Base-by-base conservation (phyloP, 768 basidiomycete genomes). In the Auriscalpium microsporum region DNA sequence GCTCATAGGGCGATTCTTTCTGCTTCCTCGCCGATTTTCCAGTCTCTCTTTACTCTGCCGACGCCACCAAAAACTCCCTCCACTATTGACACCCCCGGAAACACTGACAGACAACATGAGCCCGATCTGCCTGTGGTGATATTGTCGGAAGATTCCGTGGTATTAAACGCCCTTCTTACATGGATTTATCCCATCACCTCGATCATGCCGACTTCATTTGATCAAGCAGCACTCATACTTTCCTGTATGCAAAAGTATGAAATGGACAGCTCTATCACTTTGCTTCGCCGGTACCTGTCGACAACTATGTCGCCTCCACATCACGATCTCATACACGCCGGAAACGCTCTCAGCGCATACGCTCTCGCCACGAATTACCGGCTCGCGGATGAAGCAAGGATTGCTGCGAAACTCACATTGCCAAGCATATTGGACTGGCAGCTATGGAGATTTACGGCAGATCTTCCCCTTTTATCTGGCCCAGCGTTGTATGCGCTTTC, bases 11-110 rank as follows among this genome's bases (percentile, higher is more conserved):
- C 45, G n/a, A 53, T 62, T 45, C 54, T 63, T 19, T n/a, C 49
- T 16, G 33, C 38, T n/a, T 55, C 58, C 10, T 63, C 62, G 10
- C 37, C 55, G 3, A 47, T 62, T 33, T 63, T 63, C 50, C 49
- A 48, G 36, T 58, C 56, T 28, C 53, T 60, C 52, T 55, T 62
- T 10, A 21, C 13, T 13, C 40, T 42, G 4, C 40, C 50, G 16
- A 28, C 55, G 14, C 50, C 60, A 28, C 47, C 2, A 28, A 28
- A 28, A 4, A 2, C 28, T 28, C 28, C 7, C 28, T 28, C 54
- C 10, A 42, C 49, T 6, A 17, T 11, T 44, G 5, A 45, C 40
- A 13, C 42, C 8, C 11, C 28, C 9, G 21, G 10, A 5, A 44
- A 4, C n/a, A 10, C 23, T 35, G 13, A 4, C 10, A 16, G 34